phyloP scores from a whole-genome alignment of 371 early-diverging fungal species.

The Blakeslea trispora region DNA sequence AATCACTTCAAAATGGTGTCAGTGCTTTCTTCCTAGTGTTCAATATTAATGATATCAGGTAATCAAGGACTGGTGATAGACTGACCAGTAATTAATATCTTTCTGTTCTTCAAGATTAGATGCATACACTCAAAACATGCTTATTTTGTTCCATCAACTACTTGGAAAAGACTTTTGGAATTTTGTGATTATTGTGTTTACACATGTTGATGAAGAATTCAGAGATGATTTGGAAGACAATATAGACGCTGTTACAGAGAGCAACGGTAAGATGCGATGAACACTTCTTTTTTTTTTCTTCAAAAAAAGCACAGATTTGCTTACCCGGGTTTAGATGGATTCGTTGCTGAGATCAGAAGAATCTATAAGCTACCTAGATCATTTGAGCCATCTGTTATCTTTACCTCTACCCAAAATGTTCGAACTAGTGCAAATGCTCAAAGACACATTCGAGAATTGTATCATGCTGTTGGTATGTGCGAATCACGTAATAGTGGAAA shows the following conservation, averaged over 20 bases:
- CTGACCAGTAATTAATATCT: neutral
- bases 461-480: constrained; percentile 53
- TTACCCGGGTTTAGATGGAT: constrained; percentile 37
- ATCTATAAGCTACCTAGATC: constrained; percentile 39
- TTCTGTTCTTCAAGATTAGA: constrained; percentile 47
- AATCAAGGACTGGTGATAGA: constrained; percentile 1
- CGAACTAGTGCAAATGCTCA: constrained; percentile 54
- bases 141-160: constrained; percentile 55
- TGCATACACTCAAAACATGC: constrained; percentile 65
- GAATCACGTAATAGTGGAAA: constrained; percentile 51
- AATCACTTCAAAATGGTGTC: constrained; percentile 57
- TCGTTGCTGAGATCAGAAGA: constrained; percentile 52
- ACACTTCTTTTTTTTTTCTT: neutral
- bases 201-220: constrained; percentile 62
- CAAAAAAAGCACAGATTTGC: neutral
- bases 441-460: constrained; percentile 54
- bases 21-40: constrained; percentile 64
- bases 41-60: constrained; percentile 56
- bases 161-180: constrained; percentile 65
- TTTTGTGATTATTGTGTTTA: constrained; percentile 63
- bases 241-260: constrained; percentile 57
- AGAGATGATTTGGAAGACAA: constrained; percentile 60
- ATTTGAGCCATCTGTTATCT: constrained; percentile 57
- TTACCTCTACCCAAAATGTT: constrained; percentile 54
- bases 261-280: constrained; percentile 27